Evolutionary conservation across 2,329 filamentous ascomycete species (phyloP).

Genomic region (Stemphylium vesicarium): DNA sequence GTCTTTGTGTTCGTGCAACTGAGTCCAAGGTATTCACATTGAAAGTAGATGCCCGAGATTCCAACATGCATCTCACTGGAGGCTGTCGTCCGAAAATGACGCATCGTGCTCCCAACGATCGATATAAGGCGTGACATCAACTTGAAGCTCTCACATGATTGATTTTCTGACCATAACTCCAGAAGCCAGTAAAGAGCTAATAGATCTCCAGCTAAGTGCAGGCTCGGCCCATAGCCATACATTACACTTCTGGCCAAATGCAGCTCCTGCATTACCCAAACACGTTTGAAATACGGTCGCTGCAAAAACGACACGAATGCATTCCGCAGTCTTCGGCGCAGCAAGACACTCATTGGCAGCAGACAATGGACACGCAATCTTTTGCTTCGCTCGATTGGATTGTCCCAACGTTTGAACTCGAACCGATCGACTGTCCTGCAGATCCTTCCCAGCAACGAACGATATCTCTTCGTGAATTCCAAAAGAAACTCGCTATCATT

Average conservation of each 20-base stretch:
- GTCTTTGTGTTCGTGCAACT: not conserved
- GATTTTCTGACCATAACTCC: not conserved
- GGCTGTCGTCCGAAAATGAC: not conserved
- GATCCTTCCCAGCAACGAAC: not conserved
- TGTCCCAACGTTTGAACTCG: not conserved
- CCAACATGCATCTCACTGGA: not conserved
- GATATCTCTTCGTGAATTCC: rapidly evolving
- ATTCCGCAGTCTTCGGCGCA: not conserved
- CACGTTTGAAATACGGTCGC: not conserved
- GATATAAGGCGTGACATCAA: not conserved
- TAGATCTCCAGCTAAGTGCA: not conserved
- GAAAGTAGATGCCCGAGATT: too few species aligned
- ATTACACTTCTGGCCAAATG: not conserved
- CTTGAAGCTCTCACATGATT: rapidly evolving
- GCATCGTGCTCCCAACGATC: not conserved
- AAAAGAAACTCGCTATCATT: not conserved
- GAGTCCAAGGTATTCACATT: not conserved
- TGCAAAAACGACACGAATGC: not conserved
- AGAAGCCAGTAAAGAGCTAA: not conserved
- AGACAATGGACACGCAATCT: not conserved
- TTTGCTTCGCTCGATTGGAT: not conserved
- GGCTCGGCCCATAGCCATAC: not conserved
- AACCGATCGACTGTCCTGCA: rapidly evolving
- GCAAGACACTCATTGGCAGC: not conserved
- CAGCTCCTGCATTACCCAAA: not conserved